phyloP scores from a whole-genome alignment of 306 rosid genomes.

The Lathyrus aphaca region DNA sequence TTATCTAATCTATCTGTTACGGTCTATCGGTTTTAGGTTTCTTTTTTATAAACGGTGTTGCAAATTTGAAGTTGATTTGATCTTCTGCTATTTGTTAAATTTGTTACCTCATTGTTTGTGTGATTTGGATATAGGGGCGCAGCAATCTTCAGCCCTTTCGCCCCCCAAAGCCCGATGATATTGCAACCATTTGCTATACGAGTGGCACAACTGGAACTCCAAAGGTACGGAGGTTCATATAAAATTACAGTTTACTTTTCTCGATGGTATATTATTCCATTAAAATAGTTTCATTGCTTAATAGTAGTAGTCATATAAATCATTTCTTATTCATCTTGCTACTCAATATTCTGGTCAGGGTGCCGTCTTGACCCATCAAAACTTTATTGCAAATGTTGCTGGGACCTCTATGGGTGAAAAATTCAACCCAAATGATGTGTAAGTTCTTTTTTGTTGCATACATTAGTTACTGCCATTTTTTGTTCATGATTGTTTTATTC shows the following conservation, averaged over 20 bases:
- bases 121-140: conserved; percentile 68
- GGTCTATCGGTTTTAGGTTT: conserved; percentile 18
- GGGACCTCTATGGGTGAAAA: conserved; percentile 59
- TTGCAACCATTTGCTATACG: conserved; percentile 94
- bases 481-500: conserved; percentile 32
- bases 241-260: conserved; percentile 39
- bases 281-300: conserved; percentile 27
- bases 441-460: conserved; percentile 47
- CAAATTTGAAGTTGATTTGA: conserved; percentile 32
- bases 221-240: conserved; percentile 56
- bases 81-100: conserved; percentile 30
- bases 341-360: conserved; percentile 64
- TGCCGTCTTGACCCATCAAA: conserved; percentile 84
- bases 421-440: conserved; percentile 83
- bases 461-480: conserved; percentile 8
- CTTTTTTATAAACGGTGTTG: conserved; percentile 23
- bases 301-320: conserved; percentile 20
- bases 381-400: conserved; percentile 87
- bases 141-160: conserved; percentile 74
- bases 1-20: conserved; percentile 18
- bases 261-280: conserved; percentile 25
- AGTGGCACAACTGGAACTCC: conserved; percentile 99
- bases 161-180: conserved; percentile 84
- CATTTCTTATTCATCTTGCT: conserved; percentile 34
- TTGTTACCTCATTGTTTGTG: conserved; percentile 28